phyloP scores from a whole-genome alignment of 371 early-diverging fungal genomes.

The Syncephalis plumigaleata region DNA sequence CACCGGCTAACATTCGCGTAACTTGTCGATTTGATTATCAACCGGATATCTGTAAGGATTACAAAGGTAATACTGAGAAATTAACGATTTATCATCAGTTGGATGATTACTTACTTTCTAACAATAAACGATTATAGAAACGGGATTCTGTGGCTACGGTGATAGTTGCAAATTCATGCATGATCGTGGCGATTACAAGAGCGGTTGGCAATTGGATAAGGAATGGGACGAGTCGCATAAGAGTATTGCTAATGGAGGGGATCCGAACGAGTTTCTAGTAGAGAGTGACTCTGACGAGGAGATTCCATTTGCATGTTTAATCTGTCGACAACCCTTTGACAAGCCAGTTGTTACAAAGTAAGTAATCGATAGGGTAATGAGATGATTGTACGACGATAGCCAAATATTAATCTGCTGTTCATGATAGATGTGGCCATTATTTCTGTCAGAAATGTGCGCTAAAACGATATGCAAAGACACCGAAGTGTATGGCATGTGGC shows the following conservation, averaged over 20 bases:
- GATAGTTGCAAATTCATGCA: slow-evolving; percentile 95
- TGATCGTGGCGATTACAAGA: slow-evolving; percentile 92
- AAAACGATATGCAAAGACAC: slow-evolving; percentile 50
- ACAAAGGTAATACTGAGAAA: slow-evolving; percentile 84
- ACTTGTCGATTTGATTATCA: slow-evolving; percentile 88
- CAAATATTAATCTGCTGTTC: slow-evolving; percentile 1
- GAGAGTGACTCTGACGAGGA: slow-evolving; percentile 40
- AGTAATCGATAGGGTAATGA: slow-evolving; percentile 1
- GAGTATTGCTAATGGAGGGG: slow-evolving; percentile 28
- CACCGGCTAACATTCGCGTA: slow-evolving; percentile 67
- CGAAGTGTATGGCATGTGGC: slow-evolving; percentile 87
- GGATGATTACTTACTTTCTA: slow-evolving; percentile 1
- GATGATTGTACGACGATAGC: not conserved
- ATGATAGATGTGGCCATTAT: slow-evolving; percentile 66
- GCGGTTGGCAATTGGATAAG: slow-evolving; percentile 86
- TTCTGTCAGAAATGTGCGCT: slow-evolving; percentile 93
- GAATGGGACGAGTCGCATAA: slow-evolving; percentile 85
- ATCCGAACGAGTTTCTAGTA: slow-evolving; percentile 27
- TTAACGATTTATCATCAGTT: slow-evolving; percentile 7
- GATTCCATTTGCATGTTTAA: slow-evolving; percentile 84
- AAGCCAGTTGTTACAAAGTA: slow-evolving; percentile 78
- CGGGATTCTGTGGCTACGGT: slow-evolving; percentile 92
- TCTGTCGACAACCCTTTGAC: slow-evolving; percentile 74
- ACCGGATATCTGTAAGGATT: slow-evolving; percentile 97
- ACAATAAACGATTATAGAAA: slow-evolving; percentile 34